Evolutionary conservation across 106 monocot genomes (phyloP).

Genomic region (Dioscorea dumetorum): DNA sequence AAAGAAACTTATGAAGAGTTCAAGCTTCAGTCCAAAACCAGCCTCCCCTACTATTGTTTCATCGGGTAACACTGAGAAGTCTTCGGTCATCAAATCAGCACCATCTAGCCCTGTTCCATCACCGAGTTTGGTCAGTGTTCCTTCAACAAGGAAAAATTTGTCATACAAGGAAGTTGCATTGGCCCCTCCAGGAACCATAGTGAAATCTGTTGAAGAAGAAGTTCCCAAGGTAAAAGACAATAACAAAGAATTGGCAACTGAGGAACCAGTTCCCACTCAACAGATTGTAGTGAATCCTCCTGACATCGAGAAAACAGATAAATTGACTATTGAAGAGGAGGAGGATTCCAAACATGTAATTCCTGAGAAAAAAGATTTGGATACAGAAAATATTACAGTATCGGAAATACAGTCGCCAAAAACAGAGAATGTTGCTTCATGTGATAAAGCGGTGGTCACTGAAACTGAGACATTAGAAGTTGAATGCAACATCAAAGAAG

Average conservation of each 20-base stretch:
- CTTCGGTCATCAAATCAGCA: conserved; percentile 21
- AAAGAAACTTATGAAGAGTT: conserved; percentile 49
- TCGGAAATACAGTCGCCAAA: conserved; percentile 7
- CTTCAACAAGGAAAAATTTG: conserved; percentile 45
- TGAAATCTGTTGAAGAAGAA: conserved; percentile 39
- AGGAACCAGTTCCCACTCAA: conserved; percentile 1
- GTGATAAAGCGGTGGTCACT: neutral
- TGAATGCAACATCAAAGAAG: neutral
- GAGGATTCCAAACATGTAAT: neutral
- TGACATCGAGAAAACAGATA: conserved; percentile 5
- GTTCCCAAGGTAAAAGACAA: no score
- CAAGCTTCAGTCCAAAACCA: conserved; percentile 54
- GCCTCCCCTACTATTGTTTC: neutral
- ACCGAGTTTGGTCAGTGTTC: conserved; percentile 23
- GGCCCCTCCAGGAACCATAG: conserved; percentile 78
- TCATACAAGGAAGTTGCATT: conserved; percentile 97
- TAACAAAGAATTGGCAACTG: conserved; percentile 5
- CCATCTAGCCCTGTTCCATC: conserved; percentile 36
- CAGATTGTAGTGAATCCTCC: neutral
- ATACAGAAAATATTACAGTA: conserved; percentile 1
- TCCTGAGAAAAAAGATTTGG: conserved; percentile 18
- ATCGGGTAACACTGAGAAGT: conserved; percentile 29
- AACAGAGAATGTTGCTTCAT: neutral
- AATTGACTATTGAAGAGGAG: neutral
- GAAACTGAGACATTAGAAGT: no score